Evolutionary conservation across 202 grass and related monocot genomes (phyloP).

Genomic region (Alloteropsis angusta): DNA sequence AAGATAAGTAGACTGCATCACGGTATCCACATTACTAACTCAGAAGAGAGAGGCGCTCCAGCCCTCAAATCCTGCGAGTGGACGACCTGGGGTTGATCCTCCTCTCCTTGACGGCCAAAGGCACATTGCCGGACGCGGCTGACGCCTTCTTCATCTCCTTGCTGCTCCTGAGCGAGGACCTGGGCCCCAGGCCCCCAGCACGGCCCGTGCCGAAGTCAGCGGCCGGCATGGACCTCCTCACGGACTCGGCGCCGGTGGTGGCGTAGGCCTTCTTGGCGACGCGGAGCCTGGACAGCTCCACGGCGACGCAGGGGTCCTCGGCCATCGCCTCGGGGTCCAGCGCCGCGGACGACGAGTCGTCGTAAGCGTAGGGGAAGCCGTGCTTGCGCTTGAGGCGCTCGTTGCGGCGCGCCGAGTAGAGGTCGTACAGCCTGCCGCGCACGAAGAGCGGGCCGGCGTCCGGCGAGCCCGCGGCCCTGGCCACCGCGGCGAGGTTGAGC

Average conservation of each 20-base stretch:
- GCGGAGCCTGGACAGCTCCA: constrained; percentile 63
- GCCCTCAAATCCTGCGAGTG: constrained; percentile 35
- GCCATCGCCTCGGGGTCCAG: constrained; percentile 29
- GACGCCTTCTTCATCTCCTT: constrained; percentile 75
- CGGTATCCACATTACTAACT: constrained; percentile 26
- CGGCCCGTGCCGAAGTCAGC: constrained; percentile 27
- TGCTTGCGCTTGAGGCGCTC: constrained; percentile 75
- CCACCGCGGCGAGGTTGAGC: background rate
- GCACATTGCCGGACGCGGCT: background rate
- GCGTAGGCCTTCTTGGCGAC: constrained; percentile 38
- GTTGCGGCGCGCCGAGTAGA: constrained; percentile 72
- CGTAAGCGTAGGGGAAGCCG: constrained; percentile 29
- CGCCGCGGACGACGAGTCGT: background rate
- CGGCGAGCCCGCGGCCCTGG: background rate
- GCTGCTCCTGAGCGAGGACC: constrained; percentile 51
- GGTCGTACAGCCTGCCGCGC: constrained; percentile 71
- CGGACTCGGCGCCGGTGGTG: constrained; percentile 17
- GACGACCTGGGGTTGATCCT: constrained; percentile 37
- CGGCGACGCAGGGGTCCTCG: constrained; percentile 59
- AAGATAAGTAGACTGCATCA: background rate
- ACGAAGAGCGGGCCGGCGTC: constrained; percentile 47
- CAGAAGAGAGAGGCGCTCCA: background rate
- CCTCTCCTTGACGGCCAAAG: constrained; percentile 14
- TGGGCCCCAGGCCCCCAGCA: background rate
- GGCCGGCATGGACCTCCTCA: constrained; percentile 41